Conservation (phyloP, 176 grass and related monocot species). For the Poa annua region DNA sequence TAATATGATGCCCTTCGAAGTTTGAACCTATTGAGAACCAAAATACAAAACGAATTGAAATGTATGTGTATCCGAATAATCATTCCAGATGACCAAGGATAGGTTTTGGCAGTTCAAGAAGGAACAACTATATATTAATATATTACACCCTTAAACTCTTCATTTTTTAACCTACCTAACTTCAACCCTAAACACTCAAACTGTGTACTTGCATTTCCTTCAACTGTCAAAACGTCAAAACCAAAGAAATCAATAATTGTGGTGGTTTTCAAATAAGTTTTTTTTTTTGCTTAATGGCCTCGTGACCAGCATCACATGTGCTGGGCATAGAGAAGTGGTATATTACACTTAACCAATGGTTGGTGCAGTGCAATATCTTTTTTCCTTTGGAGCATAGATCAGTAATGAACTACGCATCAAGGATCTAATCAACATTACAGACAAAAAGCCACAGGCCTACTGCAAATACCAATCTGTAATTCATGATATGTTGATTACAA, state of each 20-base stretch:
- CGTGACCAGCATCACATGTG: not conserved
- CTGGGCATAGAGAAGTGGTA: not conserved
- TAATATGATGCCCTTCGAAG: not conserved
- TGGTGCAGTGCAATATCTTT: not conserved
- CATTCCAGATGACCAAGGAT: not conserved
- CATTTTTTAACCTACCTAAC: not conserved
- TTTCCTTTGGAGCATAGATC: not conserved
- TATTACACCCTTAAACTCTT: not conserved
- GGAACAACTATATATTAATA: not conserved
- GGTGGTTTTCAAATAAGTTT: slow-evolving; percentile 9
- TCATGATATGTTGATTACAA: slow-evolving; percentile 6
- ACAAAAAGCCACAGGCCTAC: slow-evolving; percentile 27
- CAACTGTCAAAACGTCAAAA: not conserved
- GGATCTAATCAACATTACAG: not conserved
- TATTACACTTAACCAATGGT: not conserved
- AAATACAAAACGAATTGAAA: not conserved
- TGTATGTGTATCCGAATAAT: slow-evolving; percentile 9
- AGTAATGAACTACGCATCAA: not conserved
- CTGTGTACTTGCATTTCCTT: not conserved
- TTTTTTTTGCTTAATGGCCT: not conserved
- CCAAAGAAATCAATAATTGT: not conserved
- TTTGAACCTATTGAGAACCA: not conserved
- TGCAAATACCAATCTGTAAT: not conserved
- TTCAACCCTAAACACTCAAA: not conserved
- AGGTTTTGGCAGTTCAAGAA: slow-evolving; percentile 1